Base-by-base conservation (phyloP, 2,329 filamentous ascomycete genomes). In the Orbilia oligospora region DNA sequence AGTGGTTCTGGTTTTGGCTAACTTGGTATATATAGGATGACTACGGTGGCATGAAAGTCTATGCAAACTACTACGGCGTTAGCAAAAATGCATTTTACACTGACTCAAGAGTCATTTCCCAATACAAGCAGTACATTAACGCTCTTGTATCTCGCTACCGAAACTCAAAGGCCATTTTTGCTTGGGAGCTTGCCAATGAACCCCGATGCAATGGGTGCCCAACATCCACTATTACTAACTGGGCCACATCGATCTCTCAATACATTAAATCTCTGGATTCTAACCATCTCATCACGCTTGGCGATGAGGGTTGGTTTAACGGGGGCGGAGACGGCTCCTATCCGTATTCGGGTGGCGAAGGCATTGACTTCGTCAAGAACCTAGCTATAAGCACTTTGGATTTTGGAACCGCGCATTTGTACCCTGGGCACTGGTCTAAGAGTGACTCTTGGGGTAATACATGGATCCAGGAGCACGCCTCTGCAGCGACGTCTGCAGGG, bases 111-210 rank as follows among this genome's bases (percentile, higher is more conserved):
- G 86, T 87, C 5, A 88, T 90, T 83, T 81, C 84, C 0, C 87
- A 90, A 72, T 92, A 92, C 83, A 88, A 88, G 80, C 86, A 85
- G 56, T 92, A 92, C 82, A 87, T 92, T 81, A 85, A 87, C 56
- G 85, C 86, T 0, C 86, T 92, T 4, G 87, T 92, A 1, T 87
- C 84, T 18, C 86, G 90, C 6, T 92, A 91, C 84, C 87, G 85
- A 56, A 84, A 86, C 78, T 90, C 88, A 0, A 84, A 88, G 0
- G 87, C 90, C 0, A 87, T 92, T 58, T 88, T 92, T 80, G 89
- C 89, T 0, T 92, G 90, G 90, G 90, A 92, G 81, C 85, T 92
- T 1, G 88, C 86, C 72, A 92, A 92, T 80, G 90, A 92, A 83
- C 88, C 90, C n/a, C 86, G 90, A 75, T 91, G 90, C 84, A 85